Conservation (phyloP, 139 green algal species). For the Gonium pectorale region DNA sequence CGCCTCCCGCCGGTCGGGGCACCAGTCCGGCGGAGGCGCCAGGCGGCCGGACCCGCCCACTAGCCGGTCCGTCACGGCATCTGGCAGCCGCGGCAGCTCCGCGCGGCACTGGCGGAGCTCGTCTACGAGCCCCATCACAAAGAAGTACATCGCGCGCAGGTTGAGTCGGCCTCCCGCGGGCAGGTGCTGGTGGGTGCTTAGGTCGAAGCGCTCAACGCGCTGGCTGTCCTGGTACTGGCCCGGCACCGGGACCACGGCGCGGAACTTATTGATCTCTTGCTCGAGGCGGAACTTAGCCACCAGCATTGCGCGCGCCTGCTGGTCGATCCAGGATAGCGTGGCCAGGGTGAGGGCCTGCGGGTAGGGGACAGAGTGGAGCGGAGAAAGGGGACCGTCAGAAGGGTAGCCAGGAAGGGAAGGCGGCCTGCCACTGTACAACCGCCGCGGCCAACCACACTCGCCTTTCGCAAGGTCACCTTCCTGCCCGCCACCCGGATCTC, state of each 20-base stretch:
- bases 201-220: slow-evolving; percentile 13
- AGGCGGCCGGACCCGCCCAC: neutral
- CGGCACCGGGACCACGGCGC: slow-evolving; percentile 16
- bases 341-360: slow-evolving; percentile 18
- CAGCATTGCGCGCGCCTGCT: slow-evolving; percentile 43
- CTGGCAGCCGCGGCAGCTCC: slow-evolving; percentile 16
- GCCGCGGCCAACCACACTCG: neutral
- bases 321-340: slow-evolving; percentile 39
- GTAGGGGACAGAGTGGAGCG: no score
- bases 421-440: neutral
- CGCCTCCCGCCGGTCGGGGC: neutral
- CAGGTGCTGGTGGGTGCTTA: slow-evolving; percentile 26
- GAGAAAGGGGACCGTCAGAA: neutral
- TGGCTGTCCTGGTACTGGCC: neutral
- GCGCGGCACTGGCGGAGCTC: neutral
- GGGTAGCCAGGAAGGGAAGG: no score
- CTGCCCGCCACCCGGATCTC: slow-evolving; percentile 13
- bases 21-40: slow-evolving; percentile 28
- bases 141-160: slow-evolving; percentile 31
- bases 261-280: slow-evolving; percentile 32
- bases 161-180: slow-evolving; percentile 27
- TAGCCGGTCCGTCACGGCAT: neutral
- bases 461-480: slow-evolving; percentile 34
- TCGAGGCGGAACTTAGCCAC: slow-evolving; percentile 16
- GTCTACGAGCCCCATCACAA: neutral